Evolutionary conservation across 345 rosid species (phyloP), one percentile per base, ranked within the genome.

Genomic region (Syzygium jambos): DNA sequence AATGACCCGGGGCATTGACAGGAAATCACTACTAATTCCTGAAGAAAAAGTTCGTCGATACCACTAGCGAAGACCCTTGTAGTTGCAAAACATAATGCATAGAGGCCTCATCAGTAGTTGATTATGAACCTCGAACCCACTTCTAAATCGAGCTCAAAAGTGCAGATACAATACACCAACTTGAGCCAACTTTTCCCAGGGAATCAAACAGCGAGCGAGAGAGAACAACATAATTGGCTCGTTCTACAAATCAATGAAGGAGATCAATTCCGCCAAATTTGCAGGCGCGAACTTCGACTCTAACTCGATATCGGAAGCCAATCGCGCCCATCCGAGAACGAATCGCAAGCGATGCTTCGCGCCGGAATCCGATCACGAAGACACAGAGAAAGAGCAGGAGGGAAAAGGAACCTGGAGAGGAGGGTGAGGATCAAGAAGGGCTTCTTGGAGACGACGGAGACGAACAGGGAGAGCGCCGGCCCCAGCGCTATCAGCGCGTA

Each of bases 361-460:
- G 14, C 41, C 59, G 11, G 55, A 78, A 61, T 15, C 49, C 27
- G 85, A 22, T 10, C 30, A 77, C 11, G 63, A 73, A 80, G 53
- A 61, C 51, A 10, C 1, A 6, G 46, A 43, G 7, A 46, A 52
- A 52, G 30, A 55, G 53, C n/a, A 84, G 54, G 85, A 52, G 38
- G 51, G 85, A 78, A 43, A 86, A 78, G 22, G 83, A 52, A 98
- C 99, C 99, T 98, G 90, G 96, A 96, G 93, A 98, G 99, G 57
- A 98, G 92, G 56, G 97, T 95, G 91, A 98, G 98, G 92, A 98
- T 95, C 87, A 98, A 90, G 89, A 96, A 96, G 73, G 99, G 99
- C 89, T 95, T 95, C 88, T 93, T 96, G 92, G 99, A 95, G 93
- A 98, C 93, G 87, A 95, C 96, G 55, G 99, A 90, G 93, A 96